Base-by-base conservation (phyloP, 192 early-diverging fungal genomes). In the Coemansia sp. region DNA sequence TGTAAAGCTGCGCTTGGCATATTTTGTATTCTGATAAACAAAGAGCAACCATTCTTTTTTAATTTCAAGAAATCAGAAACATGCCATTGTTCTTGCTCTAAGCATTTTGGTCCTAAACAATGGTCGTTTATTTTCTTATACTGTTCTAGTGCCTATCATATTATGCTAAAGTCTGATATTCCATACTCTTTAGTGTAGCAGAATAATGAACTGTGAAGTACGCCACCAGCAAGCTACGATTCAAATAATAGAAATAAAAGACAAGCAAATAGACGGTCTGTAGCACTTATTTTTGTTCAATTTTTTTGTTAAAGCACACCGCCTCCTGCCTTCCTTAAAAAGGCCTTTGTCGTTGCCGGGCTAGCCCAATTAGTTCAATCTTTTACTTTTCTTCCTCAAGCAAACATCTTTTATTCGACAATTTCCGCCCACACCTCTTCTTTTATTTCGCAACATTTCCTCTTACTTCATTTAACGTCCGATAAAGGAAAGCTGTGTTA, bases 371-470 rank as follows among this genome's bases (percentile, higher is more conserved):
- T n/a, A n/a, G 14, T 16, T 6, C 2, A 42, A 42, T 8, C 14
- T 28, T 18, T 47, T 46, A 46, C 19, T 16, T 22, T 23, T 60
- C n/a, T n/a, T n/a, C n/a, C n/a, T n/a, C n/a, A n/a, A n/a, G n/a
- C n/a, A n/a, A n/a, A n/a, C n/a, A 2, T 25, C 47, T 39, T 28
- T n/a, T 39, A 14, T 59, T 59, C 39, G 39, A 16, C 25, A 59
- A 20, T 25, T 59, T 45, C 42, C 42, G 25, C 42, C 30, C 27
- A 28, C 35, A 18, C 58, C 24, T 47, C 42, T 25, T 30, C n/a
- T 47, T 30, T 60, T 47, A 22, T 27, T 36, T 60, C 58, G 42
- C 23, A 28, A 53, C 8, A 53, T 60, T 6, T 39, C 39, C 55
- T 36, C 55, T 57, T 27, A 24, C 34, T 30, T 57, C 16, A 30